Percentiles rank a stretch among this genome's conserved stretches.
Evolutionary conservation across 164 flowering plant species (phyloP).

Genomic region (Saururus chinensis): DNA sequence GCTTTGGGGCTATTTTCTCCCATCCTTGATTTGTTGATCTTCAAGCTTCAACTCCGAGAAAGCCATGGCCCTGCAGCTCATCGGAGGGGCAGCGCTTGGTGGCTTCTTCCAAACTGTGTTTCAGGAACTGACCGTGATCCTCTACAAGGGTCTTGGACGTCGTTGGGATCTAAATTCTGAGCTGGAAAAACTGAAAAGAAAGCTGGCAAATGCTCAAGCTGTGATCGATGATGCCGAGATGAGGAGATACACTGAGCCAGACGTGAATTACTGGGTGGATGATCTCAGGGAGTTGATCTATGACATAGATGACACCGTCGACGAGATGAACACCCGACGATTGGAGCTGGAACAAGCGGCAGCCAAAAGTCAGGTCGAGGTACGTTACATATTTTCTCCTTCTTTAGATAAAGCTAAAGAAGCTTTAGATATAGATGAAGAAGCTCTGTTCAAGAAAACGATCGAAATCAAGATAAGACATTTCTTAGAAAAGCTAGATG

Average conservation of each 20-base stretch:
- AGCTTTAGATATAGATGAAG: no score
- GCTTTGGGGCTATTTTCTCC: no score
- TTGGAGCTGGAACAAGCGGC: conserved; percentile 3
- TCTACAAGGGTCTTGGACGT: not conserved
- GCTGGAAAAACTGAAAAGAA: not conserved
- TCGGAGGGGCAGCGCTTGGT: not conserved
- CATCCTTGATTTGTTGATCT: no score
- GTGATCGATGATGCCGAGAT: no score
- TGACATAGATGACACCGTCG: no score
- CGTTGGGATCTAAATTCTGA: not conserved
- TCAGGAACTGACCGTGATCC: not conserved
- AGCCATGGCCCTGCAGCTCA: not conserved
- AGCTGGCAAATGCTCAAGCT: no score
- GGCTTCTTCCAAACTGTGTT: not conserved
- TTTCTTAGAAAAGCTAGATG: not conserved
- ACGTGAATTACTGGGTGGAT: no score
- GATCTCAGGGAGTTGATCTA: no score
- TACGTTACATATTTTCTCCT: conserved; percentile 1
- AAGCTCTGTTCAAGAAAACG: no score
- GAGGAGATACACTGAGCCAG: no score
- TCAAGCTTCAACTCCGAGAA: no score
- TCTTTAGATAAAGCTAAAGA: not conserved
- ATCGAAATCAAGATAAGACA: conserved; percentile 1
- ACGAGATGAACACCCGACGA: no score
- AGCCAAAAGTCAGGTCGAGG: not conserved